These are phyloP conservation scores for Carex kokanica DNA, from an alignment of 176 grass and related monocot species.

Conservation along the genomic window DNA sequence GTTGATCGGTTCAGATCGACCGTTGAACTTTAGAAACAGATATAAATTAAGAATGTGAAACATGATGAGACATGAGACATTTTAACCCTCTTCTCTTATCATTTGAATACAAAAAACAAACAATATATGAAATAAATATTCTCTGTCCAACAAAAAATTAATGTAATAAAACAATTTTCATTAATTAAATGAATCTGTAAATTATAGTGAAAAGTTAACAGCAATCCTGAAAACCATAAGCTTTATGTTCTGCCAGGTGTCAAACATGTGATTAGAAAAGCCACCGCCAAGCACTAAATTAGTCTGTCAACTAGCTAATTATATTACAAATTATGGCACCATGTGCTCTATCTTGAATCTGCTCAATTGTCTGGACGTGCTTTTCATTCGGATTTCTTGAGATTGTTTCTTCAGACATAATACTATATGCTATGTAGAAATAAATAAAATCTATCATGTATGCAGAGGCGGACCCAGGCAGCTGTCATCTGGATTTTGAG, in stretches of 20 bases:
- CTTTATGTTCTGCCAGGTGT: not conserved
- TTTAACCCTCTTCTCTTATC: not conserved
- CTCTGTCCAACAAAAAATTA: not conserved
- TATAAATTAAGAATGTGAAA: too few relatives aligned
- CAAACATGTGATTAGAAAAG: not conserved
- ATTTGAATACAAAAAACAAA: too few relatives aligned
- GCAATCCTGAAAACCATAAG: not conserved
- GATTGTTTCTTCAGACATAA: not conserved
- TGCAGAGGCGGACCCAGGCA: too few relatives aligned
- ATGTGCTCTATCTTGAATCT: conserved; percentile 3
- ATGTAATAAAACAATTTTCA: not conserved
- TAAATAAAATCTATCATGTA: not conserved
- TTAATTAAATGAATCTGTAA: not conserved
- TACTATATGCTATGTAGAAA: not conserved
- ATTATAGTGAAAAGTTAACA: not conserved
- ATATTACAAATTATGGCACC: conserved; percentile 18
- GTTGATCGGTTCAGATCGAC: too few relatives aligned
- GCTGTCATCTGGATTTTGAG: too few relatives aligned
- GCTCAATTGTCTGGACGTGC: not conserved
- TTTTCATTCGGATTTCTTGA: not conserved
- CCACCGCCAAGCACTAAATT: not conserved
- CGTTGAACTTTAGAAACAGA: too few relatives aligned
- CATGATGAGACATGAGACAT: too few relatives aligned
- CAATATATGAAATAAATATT: too few relatives aligned
- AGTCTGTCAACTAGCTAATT: not conserved